These are phyloP conservation scores for Wickerhamomyces sydowiorum DNA, from an alignment of 805 yeast genomes.

Conservation along the genomic window DNA sequence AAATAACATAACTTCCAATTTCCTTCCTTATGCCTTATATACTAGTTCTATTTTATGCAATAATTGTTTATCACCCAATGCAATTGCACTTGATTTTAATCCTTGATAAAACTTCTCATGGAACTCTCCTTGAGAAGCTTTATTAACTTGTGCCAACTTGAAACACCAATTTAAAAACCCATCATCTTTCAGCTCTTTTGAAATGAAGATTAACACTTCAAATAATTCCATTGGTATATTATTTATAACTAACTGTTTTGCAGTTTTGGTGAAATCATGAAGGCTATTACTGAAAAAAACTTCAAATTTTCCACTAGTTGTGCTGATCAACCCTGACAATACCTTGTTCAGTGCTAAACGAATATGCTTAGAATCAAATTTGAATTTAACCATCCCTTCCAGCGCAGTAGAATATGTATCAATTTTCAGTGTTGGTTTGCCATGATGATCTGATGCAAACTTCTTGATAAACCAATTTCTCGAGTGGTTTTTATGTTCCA, in stretches of 20 bases:
- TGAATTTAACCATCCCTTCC: constrained; percentile 4
- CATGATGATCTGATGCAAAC: neutral
- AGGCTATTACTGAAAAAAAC: neutral
- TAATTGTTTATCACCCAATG: neutral
- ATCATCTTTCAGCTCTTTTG: neutral
- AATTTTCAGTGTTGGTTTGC: neutral
- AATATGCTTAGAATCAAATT: neutral
- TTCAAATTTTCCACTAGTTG: neutral
- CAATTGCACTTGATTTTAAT: neutral
- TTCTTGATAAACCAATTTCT: too few species aligned
- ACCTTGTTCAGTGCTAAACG: constrained; percentile 4
- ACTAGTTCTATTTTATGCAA: neutral
- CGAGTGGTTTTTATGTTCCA: neutral
- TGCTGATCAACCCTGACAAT: constrained; percentile 1
- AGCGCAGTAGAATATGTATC: constrained; percentile 2
- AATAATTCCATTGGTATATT: neutral
- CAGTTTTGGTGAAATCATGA: too few species aligned
- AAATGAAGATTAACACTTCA: neutral
- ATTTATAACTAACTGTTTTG: neutral
- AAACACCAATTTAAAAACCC: neutral
- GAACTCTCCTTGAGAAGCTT: too few species aligned
- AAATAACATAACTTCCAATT: too few species aligned
- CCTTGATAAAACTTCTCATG: neutral
- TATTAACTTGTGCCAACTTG: neutral
- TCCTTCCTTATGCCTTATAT: neutral